Percentiles rank a stretch among this genome's conserved stretches.
These are phyloP conservation scores for Colletotrichum melonis DNA, from an alignment of 2,329 filamentous ascomycete genomes.

Conservation along the genomic window DNA sequence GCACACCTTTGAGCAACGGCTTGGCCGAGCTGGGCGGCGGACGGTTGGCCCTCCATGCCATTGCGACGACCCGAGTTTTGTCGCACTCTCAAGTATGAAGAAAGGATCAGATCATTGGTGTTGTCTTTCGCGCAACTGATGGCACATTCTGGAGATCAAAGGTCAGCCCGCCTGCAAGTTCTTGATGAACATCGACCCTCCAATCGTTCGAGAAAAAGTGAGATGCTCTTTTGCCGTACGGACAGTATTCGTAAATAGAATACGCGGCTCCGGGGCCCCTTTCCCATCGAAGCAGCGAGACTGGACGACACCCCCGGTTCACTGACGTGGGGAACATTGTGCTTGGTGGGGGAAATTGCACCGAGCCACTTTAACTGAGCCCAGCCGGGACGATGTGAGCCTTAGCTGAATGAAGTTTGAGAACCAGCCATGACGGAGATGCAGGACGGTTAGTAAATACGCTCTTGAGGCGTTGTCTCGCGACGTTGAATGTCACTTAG, in stretches of 20 bases:
- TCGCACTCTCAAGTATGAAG: not conserved
- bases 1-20: conserved; percentile 24
- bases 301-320: conserved; percentile 22
- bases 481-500: not conserved
- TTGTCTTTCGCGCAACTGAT: not conserved
- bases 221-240: conserved; percentile 6
- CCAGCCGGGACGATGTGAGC: not conserved
- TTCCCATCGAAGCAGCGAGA: conserved; percentile 17
- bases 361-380: conserved; percentile 26
- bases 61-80: conserved; percentile 1
- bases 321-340: conserved; percentile 22
- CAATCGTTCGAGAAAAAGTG: not conserved
- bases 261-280: conserved; percentile 28
- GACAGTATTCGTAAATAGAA: conserved; percentile 8
- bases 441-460: not conserved
- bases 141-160: conserved; percentile 18
- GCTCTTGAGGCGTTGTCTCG: not conserved
- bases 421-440: not conserved
- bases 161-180: not conserved
- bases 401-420: not conserved
- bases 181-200: not conserved
- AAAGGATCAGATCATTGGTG: conserved; percentile 13
- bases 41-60: conserved; percentile 31
- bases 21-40: conserved; percentile 20
- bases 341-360: conserved; percentile 28